phyloP scores from a whole-genome alignment of 2,329 filamentous ascomycete species.

The Penicillium sp. region DNA sequence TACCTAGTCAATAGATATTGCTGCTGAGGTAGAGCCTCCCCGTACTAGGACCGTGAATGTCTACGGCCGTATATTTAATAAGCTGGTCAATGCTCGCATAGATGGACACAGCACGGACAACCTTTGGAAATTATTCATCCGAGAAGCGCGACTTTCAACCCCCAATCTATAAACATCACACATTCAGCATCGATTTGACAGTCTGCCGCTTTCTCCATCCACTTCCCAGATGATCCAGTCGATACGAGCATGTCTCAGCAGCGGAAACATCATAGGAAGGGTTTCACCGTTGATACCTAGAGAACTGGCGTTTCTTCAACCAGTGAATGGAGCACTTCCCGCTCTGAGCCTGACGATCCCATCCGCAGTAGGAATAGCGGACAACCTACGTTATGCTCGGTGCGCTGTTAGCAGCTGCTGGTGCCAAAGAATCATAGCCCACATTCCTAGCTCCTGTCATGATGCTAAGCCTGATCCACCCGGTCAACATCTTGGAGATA shows the following conservation, averaged over 20 bases:
- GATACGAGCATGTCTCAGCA: conserved; percentile 6
- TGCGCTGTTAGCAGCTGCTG: not conserved
- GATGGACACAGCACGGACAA: not conserved
- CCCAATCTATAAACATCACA: not conserved
- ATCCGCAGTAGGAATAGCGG: conserved; percentile 6
- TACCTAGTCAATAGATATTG: not conserved
- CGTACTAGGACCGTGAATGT: not conserved
- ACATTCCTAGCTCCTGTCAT: conserved; percentile 3
- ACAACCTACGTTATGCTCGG: not conserved
- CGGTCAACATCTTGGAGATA: not conserved
- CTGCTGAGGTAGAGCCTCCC: not conserved
- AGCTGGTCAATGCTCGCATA: not conserved
- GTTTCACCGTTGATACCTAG: conserved; percentile 9
- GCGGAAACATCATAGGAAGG: conserved; percentile 11
- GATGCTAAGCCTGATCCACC: conserved; percentile 3
- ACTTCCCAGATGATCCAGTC: not conserved
- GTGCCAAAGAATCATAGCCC: not conserved
- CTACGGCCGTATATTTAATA: not conserved
- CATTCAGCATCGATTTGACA: not conserved
- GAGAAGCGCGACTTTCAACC: not conserved
- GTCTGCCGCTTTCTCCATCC: not conserved
- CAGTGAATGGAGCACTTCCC: not conserved
- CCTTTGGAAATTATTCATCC: not conserved
- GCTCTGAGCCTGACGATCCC: conserved; percentile 9
- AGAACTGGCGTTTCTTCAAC: conserved; percentile 2